These are phyloP conservation scores for Withania somnifera DNA, from an alignment of 305 asterid species.

Conservation along the genomic window DNA sequence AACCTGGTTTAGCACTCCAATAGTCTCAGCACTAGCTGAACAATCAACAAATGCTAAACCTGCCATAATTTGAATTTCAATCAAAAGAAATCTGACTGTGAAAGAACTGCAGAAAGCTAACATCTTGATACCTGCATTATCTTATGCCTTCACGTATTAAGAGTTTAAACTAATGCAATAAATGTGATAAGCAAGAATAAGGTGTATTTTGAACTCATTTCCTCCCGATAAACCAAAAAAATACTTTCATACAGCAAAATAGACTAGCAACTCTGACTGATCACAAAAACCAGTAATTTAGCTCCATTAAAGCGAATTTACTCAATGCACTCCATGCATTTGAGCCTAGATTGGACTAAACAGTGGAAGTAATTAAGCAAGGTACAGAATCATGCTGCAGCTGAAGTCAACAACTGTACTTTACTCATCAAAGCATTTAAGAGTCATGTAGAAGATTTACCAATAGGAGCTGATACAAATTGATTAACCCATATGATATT, in stretches of 20 bases:
- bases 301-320: neutral
- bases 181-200: neutral
- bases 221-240: neutral
- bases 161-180: neutral
- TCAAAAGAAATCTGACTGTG: neutral
- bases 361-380: neutral
- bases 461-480: neutral
- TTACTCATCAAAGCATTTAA: neutral
- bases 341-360: neutral
- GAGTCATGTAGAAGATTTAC: neutral
- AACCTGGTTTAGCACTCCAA: conserved; percentile 39
- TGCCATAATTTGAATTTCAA: conserved; percentile 14
- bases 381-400: neutral
- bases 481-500: neutral
- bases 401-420: neutral
- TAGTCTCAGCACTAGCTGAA: conserved; percentile 84
- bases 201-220: neutral
- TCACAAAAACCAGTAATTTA: neutral
- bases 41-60: conserved; percentile 82
- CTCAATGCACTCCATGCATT: neutral
- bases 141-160: neutral
- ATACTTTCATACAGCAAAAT: neutral
- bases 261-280: neutral
- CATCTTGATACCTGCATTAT: neutral
- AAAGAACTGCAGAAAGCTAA: neutral